phyloP scores from a whole-genome alignment of 306 rosid genomes.

The Ziziphus jujuba region DNA sequence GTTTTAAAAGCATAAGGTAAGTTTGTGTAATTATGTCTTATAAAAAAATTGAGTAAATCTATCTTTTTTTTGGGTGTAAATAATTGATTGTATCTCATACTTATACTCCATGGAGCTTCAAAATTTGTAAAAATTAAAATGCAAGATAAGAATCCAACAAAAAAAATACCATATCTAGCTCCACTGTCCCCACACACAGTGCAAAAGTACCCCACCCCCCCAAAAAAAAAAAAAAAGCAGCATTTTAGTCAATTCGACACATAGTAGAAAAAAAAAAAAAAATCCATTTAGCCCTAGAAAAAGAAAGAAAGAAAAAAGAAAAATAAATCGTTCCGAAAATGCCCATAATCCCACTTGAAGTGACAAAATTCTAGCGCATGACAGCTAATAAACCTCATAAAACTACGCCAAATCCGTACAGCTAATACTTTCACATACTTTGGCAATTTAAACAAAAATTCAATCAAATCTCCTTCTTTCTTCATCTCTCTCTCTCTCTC shows the following conservation, averaged over 20 bases:
- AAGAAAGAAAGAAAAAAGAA: not conserved
- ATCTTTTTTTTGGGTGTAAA: too few species aligned
- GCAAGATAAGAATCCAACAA: too few species aligned
- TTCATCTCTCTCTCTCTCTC: not conserved
- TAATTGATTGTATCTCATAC: too few species aligned
- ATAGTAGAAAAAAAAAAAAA: not conserved
- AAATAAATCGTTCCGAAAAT: not conserved
- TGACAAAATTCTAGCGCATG: constrained; percentile 56
- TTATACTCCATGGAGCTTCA: too few species aligned
- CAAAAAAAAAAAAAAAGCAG: not conserved
- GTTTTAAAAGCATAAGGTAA: too few species aligned
- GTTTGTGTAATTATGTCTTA: too few species aligned
- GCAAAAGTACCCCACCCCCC: too few species aligned
- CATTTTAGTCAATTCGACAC: not conserved
- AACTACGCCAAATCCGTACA: constrained; percentile 68
- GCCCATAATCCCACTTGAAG: constrained; percentile 1
- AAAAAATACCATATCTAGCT: too few species aligned
- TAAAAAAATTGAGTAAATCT: too few species aligned
- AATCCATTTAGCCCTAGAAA: not conserved
- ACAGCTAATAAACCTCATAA: constrained; percentile 79
- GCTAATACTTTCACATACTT: constrained; percentile 42
- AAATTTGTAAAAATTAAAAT: too few species aligned
- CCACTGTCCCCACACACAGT: too few species aligned
- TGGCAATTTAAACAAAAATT: constrained; percentile 9
- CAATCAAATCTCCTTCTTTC: constrained; percentile 2